Evolutionary conservation across 768 basidiomycete species (phyloP), one percentile per base, ranked within the genome.

Genomic region (Russula ochroleuca): DNA sequence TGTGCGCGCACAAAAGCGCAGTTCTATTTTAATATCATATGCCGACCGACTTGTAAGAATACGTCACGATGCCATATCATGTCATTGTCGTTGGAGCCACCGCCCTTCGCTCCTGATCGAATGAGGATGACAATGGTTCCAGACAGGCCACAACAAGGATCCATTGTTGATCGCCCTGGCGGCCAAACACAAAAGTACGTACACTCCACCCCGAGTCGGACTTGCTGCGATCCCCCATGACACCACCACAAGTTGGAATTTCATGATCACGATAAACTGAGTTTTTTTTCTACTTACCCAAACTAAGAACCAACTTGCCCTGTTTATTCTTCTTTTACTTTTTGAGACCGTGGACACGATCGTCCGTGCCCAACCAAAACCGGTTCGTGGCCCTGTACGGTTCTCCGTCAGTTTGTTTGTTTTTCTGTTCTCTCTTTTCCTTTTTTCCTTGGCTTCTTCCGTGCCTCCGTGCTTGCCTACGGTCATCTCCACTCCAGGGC

Each of bases 351-450:
- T 37, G 35, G 47, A 49, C 33, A 38, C 28, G 57, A 17, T 43
- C 28, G 25, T 7, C 25, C 28, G 1, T 6, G 31, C 40, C 14
- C 28, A 7, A 38, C 19, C 52, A 35, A 59, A 63, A 63, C 57
- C n/a, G 62, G 62, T 63, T 63, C 62, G 62, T 53, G 25, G 35
- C 37, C 43, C 51, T 58, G 62, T 58, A 38, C 62, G 62, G 57
- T 47, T 58, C 45, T 28, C 51, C 43, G 6, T 37, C n/a, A n/a
- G n/a, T n/a, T n/a, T n/a, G n/a, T n/a, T n/a, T n/a, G n/a, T n/a
- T n/a, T n/a, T 33, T 14, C 54, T 31, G 10, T 13, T 13, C n/a
- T 40, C 28, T 10, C 11, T 19, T 11, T 28, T 41, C 28, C 28
- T 25, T 15, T 41, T 8, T 35, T 40, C 41, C 19, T 43, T 25